Percentiles rank a stretch among this genome's conserved stretches.
Evolutionary conservation across 2,329 filamentous ascomycete species (phyloP).

Genomic region (Aspergillus sp.): DNA sequence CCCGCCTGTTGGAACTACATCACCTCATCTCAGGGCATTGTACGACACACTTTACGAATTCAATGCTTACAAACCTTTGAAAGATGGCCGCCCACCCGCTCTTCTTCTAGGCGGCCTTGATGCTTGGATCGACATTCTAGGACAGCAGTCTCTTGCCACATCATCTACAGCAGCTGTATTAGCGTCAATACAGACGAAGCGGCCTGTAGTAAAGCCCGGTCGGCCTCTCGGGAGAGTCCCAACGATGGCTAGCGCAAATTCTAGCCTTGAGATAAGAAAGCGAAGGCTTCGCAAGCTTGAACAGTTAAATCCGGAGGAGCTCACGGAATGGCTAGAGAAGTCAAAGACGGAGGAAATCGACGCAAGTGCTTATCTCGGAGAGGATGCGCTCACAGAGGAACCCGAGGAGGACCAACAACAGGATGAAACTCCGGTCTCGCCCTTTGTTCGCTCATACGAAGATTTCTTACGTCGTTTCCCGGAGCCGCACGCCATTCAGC

Average conservation of each 20-base stretch:
- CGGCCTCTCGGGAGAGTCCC: constrained; percentile 54
- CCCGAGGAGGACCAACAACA: constrained; percentile 47
- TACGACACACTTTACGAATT: constrained; percentile 80
- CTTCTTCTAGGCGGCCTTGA: constrained; percentile 79
- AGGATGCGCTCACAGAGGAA: constrained; percentile 41
- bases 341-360: constrained; percentile 66
- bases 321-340: constrained; percentile 75
- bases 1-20: constrained; percentile 45
- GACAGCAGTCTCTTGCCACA: constrained; percentile 62
- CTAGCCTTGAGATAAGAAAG: constrained; percentile 56
- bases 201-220: constrained; percentile 38
- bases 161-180: constrained; percentile 56
- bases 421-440: constrained; percentile 43
- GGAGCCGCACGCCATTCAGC: constrained; percentile 61
- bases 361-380: constrained; percentile 38
- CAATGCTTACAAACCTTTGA: constrained; percentile 75
- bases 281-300: constrained; percentile 61
- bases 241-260: constrained; percentile 51
- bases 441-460: constrained; percentile 69
- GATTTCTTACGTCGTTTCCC: constrained; percentile 84
- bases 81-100: constrained; percentile 64
- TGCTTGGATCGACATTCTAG: constrained; percentile 83
- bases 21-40: constrained; percentile 66
- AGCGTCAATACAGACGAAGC: constrained; percentile 43
- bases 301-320: constrained; percentile 77